These are phyloP conservation scores for Schoenoplectus tabernaemontani DNA, from an alignment of 202 grass and related monocot species.

Conservation along the genomic window DNA sequence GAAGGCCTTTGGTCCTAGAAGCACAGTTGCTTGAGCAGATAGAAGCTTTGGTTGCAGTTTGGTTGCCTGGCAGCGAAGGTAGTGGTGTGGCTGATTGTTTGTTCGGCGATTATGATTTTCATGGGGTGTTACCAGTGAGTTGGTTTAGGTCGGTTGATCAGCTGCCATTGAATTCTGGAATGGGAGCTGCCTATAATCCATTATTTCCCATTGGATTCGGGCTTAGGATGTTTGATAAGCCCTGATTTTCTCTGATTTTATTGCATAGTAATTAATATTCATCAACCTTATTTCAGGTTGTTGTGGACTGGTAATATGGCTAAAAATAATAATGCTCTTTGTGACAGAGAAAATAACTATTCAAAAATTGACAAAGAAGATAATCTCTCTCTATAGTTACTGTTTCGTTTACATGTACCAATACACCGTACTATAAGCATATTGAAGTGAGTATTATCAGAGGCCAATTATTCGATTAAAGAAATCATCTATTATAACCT, in stretches of 20 bases:
- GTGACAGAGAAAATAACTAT: not conserved
- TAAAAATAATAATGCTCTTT: not conserved
- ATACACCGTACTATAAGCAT: not conserved
- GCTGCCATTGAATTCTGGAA: constrained; percentile 39
- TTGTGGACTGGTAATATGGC: not conserved
- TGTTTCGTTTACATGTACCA: not conserved
- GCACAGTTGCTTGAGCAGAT: constrained; percentile 49
- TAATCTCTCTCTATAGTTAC: not conserved
- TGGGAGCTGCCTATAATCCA: constrained; percentile 39
- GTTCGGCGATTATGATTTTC: constrained; percentile 77
- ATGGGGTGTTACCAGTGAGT: constrained; percentile 60
- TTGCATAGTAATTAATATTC: constrained; percentile 3
- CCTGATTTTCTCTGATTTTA: constrained; percentile 1
- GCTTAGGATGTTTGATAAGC: constrained; percentile 43
- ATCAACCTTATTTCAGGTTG: not conserved
- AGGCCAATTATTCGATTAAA: not conserved
- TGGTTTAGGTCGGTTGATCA: constrained; percentile 69
- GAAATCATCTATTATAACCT: not conserved
- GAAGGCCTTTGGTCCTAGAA: constrained; percentile 75
- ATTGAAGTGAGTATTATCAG: not conserved
- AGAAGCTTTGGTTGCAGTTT: constrained; percentile 69
- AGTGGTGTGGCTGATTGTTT: constrained; percentile 58
- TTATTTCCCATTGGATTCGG: constrained; percentile 85
- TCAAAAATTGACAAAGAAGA: not conserved
- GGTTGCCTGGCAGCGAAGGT: constrained; percentile 78